These are phyloP conservation scores for Ambispora gerdemannii DNA, from an alignment of 192 early-diverging fungal species.

Conservation along the genomic window DNA sequence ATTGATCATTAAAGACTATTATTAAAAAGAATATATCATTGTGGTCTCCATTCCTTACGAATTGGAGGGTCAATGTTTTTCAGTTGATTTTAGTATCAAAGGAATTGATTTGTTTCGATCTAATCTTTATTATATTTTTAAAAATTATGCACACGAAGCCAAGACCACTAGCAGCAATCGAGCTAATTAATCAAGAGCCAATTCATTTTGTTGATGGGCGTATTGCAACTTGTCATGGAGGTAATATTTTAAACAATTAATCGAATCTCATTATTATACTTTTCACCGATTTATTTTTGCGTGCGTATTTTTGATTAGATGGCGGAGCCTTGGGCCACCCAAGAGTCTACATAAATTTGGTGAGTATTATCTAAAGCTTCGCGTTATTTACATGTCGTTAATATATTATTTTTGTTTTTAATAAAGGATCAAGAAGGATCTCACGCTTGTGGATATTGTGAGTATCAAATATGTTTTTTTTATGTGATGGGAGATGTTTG, in stretches of 20 bases:
- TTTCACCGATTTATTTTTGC: not conserved
- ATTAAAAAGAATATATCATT: too few species aligned
- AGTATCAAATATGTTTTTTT: conserved; percentile 27
- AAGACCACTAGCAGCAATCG: conserved; percentile 84
- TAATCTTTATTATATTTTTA: conserved; percentile 24
- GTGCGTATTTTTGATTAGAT: conserved; percentile 40
- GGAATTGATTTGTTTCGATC: too few species aligned
- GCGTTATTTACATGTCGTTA: not conserved
- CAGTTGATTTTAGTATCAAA: too few species aligned
- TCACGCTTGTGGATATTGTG: conserved; percentile 80
- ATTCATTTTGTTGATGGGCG: conserved; percentile 73
- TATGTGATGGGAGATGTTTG: not conserved
- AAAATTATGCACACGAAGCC: conserved; percentile 63
- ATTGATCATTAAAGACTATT: conserved; percentile 1
- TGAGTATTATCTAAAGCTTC: conserved; percentile 32
- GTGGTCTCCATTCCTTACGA: too few species aligned
- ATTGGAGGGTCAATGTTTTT: too few species aligned
- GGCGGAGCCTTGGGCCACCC: conserved; percentile 92
- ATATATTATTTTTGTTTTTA: not conserved
- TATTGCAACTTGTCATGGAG: conserved; percentile 83
- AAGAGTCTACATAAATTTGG: conserved; percentile 91
- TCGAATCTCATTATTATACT: not conserved
- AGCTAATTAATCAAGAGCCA: conserved; percentile 87
- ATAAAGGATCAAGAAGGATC: conserved; percentile 57
- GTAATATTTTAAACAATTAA: conserved; percentile 35